Percentiles rank a stretch among this genome's conserved stretches.
phyloP scores from a whole-genome alignment of 768 basidiomycete species.

The Exsudoporus frostii region DNA sequence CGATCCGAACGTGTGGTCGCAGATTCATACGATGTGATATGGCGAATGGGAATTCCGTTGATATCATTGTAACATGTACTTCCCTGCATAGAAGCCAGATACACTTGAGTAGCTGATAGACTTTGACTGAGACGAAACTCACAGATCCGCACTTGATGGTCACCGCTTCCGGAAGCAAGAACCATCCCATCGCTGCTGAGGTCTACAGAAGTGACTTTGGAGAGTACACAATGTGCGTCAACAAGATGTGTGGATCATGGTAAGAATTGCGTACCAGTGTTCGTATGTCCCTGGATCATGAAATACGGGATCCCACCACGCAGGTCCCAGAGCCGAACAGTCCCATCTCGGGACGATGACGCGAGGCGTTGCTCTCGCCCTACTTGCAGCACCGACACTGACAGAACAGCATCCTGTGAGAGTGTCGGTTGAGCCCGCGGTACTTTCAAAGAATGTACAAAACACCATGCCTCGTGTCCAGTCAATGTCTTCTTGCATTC shows the following conservation, averaged over 20 bases:
- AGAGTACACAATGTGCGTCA: slow-evolving; percentile 8
- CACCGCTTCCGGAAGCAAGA: slow-evolving; percentile 38
- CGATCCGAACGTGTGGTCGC: slow-evolving; percentile 4
- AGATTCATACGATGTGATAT: neutral
- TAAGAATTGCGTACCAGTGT: slow-evolving; percentile 31
- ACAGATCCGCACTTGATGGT: slow-evolving; percentile 38
- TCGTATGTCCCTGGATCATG: slow-evolving; percentile 35
- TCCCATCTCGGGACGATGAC: slow-evolving; percentile 38
- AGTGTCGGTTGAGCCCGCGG: neutral
- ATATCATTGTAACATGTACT: slow-evolving; percentile 27
- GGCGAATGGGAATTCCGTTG: neutral
- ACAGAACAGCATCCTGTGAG: slow-evolving; percentile 31
- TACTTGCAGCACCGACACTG: slow-evolving; percentile 30
- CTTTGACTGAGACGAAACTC: slow-evolving; percentile 11
- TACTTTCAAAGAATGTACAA: neutral
- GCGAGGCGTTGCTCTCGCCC: slow-evolving; percentile 33
- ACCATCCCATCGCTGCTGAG: slow-evolving; percentile 30
- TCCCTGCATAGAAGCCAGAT: slow-evolving; percentile 21
- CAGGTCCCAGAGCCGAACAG: slow-evolving; percentile 36
- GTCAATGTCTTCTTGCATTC: slow-evolving; percentile 28
- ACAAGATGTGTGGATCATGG: slow-evolving; percentile 14
- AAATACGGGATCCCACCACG: slow-evolving; percentile 31
- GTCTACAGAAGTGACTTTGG: slow-evolving; percentile 38
- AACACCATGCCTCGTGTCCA: slow-evolving; percentile 26
- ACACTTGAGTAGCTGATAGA: slow-evolving; percentile 13